Conservation (phyloP, 2,329 filamentous ascomycete species). For the Grosmannia penicillata region DNA sequence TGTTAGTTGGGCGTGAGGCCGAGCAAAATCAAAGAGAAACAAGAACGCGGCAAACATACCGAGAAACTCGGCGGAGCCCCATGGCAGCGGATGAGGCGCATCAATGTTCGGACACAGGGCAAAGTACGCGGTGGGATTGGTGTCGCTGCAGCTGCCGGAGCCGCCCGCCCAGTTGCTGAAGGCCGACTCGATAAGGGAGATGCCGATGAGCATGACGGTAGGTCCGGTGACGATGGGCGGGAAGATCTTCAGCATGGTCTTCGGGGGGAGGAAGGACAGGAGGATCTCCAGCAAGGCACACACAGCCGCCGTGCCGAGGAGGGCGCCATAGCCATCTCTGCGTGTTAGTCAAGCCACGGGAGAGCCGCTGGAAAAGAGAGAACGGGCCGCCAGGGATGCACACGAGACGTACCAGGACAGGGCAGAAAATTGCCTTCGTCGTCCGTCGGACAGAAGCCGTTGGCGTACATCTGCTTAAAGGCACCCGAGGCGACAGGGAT, state of each 20-base stretch:
- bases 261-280: conserved; percentile 61
- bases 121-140: conserved; percentile 39
- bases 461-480: conserved; percentile 62
- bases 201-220: conserved; percentile 51
- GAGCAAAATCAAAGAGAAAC: background rate
- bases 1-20: conserved; percentile 19
- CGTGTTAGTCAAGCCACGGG: background rate
- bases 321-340: conserved; percentile 53
- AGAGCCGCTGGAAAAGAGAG: background rate
- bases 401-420: conserved; percentile 41
- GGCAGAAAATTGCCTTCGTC: conserved; percentile 51
- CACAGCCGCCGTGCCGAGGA: conserved; percentile 54
- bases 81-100: conserved; percentile 58
- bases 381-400: too few species aligned
- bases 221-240: conserved; percentile 46
- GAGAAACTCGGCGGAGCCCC: conserved; percentile 67
- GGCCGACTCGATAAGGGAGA: conserved; percentile 55
- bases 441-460: conserved; percentile 49
- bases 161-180: conserved; percentile 71
- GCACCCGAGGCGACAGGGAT: conserved; percentile 61
- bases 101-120: conserved; percentile 49
- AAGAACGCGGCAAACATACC: conserved; percentile 22
- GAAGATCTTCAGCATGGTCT: conserved; percentile 55
- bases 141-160: conserved; percentile 39
- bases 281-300: conserved; percentile 56